These are phyloP conservation scores for Nothophytophthora sp. DNA, from an alignment of 352 stramenopile genomes.

Conservation along the genomic window DNA sequence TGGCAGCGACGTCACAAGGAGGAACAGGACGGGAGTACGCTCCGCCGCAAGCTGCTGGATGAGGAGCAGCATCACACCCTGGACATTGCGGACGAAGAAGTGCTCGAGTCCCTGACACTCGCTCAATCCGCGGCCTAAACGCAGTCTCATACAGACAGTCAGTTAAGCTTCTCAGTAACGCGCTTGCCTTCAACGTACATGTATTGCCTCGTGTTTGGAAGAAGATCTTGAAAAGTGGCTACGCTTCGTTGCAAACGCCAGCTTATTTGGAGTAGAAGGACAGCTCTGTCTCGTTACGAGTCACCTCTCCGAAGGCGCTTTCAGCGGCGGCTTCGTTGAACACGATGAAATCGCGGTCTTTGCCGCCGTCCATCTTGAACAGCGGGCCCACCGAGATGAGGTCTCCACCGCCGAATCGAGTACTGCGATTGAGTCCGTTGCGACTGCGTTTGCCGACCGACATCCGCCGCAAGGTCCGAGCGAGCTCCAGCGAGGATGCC, in stretches of 20 bases:
- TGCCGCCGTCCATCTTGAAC: conserved; percentile 80
- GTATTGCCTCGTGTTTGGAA: no score
- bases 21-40: conserved; percentile 6
- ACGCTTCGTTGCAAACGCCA: no score
- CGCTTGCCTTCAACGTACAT: no score
- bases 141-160: conserved; percentile 16
- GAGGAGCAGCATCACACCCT: conserved; percentile 21
- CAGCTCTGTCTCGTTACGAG: conserved; percentile 76
- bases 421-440: conserved; percentile 28
- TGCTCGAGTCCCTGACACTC: conserved; percentile 9
- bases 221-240: no score
- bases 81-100: conserved; percentile 24
- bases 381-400: conserved; percentile 71
- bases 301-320: conserved; percentile 72
- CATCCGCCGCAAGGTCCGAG: conserved; percentile 29
- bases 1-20: conserved; percentile 19
- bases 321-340: conserved; percentile 80
- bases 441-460: conserved; percentile 29
- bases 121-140: conserved; percentile 16
- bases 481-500: conserved; percentile 25
- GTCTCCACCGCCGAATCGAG: conserved; percentile 34
- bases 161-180: no score
- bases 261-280: conserved; percentile 75
- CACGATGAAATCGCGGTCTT: conserved; percentile 80
- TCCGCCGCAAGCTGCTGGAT: conserved; percentile 35